phyloP scores from a whole-genome alignment of 2,329 filamentous ascomycete species.

The Gyromitra esculenta region DNA sequence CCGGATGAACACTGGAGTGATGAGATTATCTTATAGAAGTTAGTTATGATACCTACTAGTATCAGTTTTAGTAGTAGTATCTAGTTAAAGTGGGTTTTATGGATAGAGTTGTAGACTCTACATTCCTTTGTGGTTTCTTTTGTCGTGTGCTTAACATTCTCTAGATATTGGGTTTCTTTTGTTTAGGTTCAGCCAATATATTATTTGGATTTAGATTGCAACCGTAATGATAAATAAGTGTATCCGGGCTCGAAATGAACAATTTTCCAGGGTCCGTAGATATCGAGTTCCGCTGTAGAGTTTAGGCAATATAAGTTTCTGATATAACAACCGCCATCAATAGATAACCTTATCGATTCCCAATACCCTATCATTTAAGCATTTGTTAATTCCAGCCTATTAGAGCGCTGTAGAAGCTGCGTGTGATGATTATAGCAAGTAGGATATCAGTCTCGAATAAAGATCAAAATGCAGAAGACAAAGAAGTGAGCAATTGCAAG shows the following conservation, averaged over 20 bases:
- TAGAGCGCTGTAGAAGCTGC: not conserved
- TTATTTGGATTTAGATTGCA: not conserved
- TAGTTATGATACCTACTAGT: not conserved
- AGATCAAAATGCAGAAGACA: not conserved
- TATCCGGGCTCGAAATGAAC: not conserved
- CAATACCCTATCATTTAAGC: not conserved
- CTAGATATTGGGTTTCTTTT: not conserved
- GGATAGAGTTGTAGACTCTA: not conserved
- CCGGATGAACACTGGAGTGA: not conserved
- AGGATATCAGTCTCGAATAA: no score
- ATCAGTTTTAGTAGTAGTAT: conserved; percentile 3
- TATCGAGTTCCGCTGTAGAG: not conserved
- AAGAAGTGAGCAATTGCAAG: not conserved
- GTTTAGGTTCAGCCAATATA: not conserved
- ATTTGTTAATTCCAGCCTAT: no score
- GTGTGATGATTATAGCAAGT: not conserved
- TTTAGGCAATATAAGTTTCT: not conserved
- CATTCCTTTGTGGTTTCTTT: conserved; percentile 8
- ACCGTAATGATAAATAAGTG: not conserved
- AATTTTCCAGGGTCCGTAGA: not conserved
- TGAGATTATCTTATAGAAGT: conserved; percentile 10
- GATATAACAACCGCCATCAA: not conserved
- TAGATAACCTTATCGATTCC: not conserved
- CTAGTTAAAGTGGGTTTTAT: not conserved
- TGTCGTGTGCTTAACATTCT: not conserved